Conservation (phyloP, 495 filamentous ascomycete species). For the Talaromyces ruber region DNA sequence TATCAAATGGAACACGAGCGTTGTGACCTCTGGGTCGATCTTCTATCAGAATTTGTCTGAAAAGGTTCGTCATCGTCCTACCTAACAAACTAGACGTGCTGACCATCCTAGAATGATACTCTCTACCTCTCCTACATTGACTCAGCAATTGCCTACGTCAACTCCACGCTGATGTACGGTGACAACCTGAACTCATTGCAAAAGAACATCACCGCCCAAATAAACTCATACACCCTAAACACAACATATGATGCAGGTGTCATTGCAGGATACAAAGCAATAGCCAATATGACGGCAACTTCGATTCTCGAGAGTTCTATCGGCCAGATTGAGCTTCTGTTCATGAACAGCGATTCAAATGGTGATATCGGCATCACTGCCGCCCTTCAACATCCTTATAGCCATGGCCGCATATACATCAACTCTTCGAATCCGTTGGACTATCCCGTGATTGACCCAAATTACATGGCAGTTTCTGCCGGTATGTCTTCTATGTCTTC, state of each 20-base stretch:
- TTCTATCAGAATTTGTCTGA: conserved; percentile 20
- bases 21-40: conserved; percentile 19
- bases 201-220: conserved; percentile 14
- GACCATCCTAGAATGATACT: conserved; percentile 14
- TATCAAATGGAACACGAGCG: conserved; percentile 17
- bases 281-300: conserved; percentile 20
- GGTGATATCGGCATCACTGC: conserved; percentile 27
- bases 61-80: conserved; percentile 11
- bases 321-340: conserved; percentile 22
- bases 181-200: conserved; percentile 6
- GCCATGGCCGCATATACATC: conserved; percentile 28
- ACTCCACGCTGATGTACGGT: conserved; percentile 17
- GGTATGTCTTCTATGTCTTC: conserved; percentile 12
- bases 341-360: conserved; percentile 24
- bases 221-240: conserved; percentile 13
- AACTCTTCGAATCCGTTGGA: conserved; percentile 25
- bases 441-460: conserved; percentile 28
- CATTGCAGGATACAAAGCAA: conserved; percentile 24
- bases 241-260: conserved; percentile 20
- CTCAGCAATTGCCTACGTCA: conserved; percentile 23
- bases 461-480: conserved; percentile 20
- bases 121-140: conserved; percentile 25
- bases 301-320: conserved; percentile 18
- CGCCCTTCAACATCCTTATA: conserved; percentile 26
- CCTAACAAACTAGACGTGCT: background rate